Evolutionary conservation across 2,329 filamentous ascomycete genomes (phyloP).

Genomic region (Cadophora luteo-olivacea): DNA sequence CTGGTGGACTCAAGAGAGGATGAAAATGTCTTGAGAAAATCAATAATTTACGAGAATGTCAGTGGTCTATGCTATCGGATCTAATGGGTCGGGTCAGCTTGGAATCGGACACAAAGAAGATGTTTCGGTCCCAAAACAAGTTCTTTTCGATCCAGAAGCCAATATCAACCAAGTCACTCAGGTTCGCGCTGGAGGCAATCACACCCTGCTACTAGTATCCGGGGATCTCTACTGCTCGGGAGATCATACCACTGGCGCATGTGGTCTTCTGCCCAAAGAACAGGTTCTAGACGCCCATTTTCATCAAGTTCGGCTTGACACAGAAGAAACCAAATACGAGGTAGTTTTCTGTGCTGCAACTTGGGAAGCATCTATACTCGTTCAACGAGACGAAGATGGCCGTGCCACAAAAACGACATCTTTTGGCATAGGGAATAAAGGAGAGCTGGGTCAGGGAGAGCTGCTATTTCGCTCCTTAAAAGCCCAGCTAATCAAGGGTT

Average conservation of each 20-base stretch:
- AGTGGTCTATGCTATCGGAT: constrained; percentile 73
- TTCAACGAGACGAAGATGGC: constrained; percentile 53
- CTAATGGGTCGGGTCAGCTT: constrained; percentile 78
- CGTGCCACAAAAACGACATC: constrained; percentile 61
- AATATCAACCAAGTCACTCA: constrained; percentile 46
- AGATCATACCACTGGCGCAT: constrained; percentile 60
- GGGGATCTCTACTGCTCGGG: constrained; percentile 72
- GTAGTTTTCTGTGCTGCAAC: constrained; percentile 68
- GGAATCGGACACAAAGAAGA: constrained; percentile 75
- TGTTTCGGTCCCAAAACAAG: constrained; percentile 68
- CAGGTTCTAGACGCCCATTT: constrained; percentile 29
- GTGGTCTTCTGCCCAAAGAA: constrained; percentile 48
- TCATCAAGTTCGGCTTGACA: constrained; percentile 30
- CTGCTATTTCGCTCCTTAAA: constrained; percentile 56
- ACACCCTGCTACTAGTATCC: constrained; percentile 75
- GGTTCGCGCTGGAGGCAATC: constrained; percentile 76
- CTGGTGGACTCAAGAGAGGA: background rate
- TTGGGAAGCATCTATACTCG: constrained; percentile 77
- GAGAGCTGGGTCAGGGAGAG: constrained; percentile 72
- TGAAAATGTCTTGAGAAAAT: background rate
- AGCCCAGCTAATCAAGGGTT: constrained; percentile 60
- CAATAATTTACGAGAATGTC: constrained; percentile 49
- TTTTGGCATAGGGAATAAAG: constrained; percentile 71
- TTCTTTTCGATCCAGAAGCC: constrained; percentile 56
- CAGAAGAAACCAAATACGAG: constrained; percentile 27